A percentile compares a stretch with the other conserved stretches of the same genome.
Evolutionary conservation across 495 filamentous ascomycete genomes (phyloP).

Genomic region (Annulohypoxylon moriforme): DNA sequence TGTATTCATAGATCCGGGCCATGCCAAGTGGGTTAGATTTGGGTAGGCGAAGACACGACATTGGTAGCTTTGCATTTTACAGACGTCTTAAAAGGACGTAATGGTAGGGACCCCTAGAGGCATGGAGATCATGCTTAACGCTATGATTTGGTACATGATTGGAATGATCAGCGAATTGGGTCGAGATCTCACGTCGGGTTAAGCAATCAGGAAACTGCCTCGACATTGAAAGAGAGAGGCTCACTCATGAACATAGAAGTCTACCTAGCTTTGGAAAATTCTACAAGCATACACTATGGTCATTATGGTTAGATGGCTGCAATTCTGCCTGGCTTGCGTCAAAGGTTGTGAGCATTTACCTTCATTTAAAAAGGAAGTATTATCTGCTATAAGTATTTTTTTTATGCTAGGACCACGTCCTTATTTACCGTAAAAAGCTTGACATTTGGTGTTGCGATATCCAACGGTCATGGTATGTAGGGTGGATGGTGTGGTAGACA

Average conservation of each 20-base stretch:
- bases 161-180: constrained; percentile 10
- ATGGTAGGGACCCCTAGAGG: not conserved
- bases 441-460: constrained; percentile 32
- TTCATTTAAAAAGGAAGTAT: constrained; percentile 8
- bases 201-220: constrained; percentile 12
- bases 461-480: constrained; percentile 9
- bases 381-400: not conserved
- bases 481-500: constrained; percentile 3
- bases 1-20: constrained; percentile 9
- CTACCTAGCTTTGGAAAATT: constrained; percentile 34
- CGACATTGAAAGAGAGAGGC: constrained; percentile 4
- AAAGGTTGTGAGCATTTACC: constrained; percentile 8
- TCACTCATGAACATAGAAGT: not conserved
- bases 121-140: constrained; percentile 15
- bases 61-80: constrained; percentile 9
- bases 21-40: constrained; percentile 15
- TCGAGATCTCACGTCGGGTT: constrained; percentile 5
- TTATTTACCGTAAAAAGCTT: constrained; percentile 16
- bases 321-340: not conserved
- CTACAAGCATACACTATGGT: constrained; percentile 29
- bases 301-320: constrained; percentile 6
- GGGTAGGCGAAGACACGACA: not conserved
- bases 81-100: not conserved
- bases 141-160: constrained; percentile 12
- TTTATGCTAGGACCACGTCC: constrained; percentile 12